These are phyloP conservation scores for Chamaecrista fasciculata DNA, from an alignment of 306 rosid genomes.

Conservation along the genomic window DNA sequence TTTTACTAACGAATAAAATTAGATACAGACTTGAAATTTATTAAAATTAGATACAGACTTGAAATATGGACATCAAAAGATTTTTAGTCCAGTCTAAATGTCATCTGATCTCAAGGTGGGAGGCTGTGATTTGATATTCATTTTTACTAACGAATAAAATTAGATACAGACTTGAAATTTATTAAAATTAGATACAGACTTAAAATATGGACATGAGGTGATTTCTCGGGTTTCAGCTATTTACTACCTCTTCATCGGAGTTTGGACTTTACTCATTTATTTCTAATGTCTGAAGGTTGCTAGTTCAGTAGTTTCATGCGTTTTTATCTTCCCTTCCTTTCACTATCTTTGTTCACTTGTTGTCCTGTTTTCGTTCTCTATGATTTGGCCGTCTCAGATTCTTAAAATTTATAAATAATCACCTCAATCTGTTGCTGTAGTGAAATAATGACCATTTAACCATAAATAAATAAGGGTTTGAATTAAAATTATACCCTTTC, in stretches of 20 bases:
- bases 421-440: conserved; percentile 70
- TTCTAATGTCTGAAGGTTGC: neutral
- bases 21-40: too few relatives aligned
- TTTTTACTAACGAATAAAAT: too few relatives aligned
- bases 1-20: too few relatives aligned
- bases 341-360: conserved; percentile 24
- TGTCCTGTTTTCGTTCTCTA: conserved; percentile 36
- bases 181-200: too few relatives aligned
- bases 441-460: too few relatives aligned
- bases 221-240: neutral
- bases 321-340: conserved; percentile 24
- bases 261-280: conserved; percentile 4
- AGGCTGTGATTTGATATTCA: too few relatives aligned
- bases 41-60: too few relatives aligned
- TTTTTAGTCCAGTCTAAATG: too few relatives aligned
- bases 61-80: too few relatives aligned
- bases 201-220: too few relatives aligned
- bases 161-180: too few relatives aligned
- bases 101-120: too few relatives aligned
- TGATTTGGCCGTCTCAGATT: conserved; percentile 75
- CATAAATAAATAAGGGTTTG: neutral
- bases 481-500: conserved; percentile 49
- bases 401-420: conserved; percentile 28
- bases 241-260: neutral
- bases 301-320: neutral